Base-by-base conservation (phyloP, 805 yeast species). In the Grigorovia jiainica region DNA sequence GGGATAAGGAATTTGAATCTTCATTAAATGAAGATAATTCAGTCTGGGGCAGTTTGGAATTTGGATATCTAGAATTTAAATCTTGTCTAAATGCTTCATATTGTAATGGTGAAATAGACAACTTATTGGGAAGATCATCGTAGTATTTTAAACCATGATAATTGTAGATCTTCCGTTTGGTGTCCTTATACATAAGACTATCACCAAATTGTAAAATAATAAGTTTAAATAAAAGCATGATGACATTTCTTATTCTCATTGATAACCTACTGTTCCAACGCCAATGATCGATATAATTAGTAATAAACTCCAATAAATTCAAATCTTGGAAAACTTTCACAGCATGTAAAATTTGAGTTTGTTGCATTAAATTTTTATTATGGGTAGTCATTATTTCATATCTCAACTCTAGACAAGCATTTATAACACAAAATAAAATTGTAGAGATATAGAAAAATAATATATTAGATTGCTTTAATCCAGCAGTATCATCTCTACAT, bases 51-150 rank as follows among this genome's bases (percentile, higher is more conserved):
- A 82, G 76, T 5, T 65, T 55, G 47, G 68, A 80, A 4, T 84
- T 64, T 0, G 98, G 97, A 55, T 78, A 90, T 46, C 95, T 72
- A 9, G 86, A 73, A 4, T 70, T 59, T 3, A 89, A 58, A 45
- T 86, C 94, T 40, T 83, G 84, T 46, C 87, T 69, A 54, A 84
- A 87, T 6, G 83, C 77, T 53, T 78, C 79, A 55, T 85, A 90
- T 49, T 89, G 95, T n/a, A 85, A 61, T 0, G 95, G 95, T 0
- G 95, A 79, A 8, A 89, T 79, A 0, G 69, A 61, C 38, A 72
- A 63, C 39, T 55, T 57, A 37, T 51, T 58, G 32, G 65, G 48
- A 5, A 47, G 40, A 23, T 53, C 32, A 7, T 42, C 38, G 47
- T 60, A 21, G 40, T 51, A 38, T 47, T 61, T 45, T 47, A 55